Conservation (phyloP, 164 flowering plant species). For the Vitis labrusca region DNA sequence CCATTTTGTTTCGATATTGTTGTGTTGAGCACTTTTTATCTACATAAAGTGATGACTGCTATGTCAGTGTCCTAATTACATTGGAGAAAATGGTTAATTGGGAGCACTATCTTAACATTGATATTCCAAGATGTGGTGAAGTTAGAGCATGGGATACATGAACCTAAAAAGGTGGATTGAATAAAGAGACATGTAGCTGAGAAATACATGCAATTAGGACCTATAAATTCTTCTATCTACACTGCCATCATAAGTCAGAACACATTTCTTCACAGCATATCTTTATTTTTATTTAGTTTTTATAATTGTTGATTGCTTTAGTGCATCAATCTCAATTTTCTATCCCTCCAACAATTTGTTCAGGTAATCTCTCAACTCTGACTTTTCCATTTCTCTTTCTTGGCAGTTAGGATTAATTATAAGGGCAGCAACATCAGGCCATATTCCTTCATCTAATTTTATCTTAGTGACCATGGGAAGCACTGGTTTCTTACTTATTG, state of each 20-base stretch:
- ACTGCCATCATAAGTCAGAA: not conserved
- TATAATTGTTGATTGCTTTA: not conserved
- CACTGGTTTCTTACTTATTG: conserved; percentile 80
- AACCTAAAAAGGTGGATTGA: no score
- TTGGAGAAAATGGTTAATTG: no score
- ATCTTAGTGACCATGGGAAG: conserved; percentile 80
- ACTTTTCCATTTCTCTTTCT: conserved; percentile 8
- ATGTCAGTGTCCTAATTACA: no score
- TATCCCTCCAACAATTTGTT: not conserved
- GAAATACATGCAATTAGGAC: no score
- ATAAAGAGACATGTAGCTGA: not conserved
- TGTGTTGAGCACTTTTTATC: no score
- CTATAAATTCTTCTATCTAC: no score
- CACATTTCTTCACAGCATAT: not conserved
- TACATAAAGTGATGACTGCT: no score
- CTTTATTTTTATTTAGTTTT: not conserved
- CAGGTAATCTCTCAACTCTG: not conserved
- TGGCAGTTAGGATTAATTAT: conserved; percentile 75
- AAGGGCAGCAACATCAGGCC: conserved; percentile 61
- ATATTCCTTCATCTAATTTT: conserved; percentile 61
- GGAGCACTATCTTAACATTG: no score
- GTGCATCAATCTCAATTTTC: not conserved
- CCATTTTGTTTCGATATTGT: no score
- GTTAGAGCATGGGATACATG: no score
- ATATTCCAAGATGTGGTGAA: no score